These are phyloP conservation scores for Cyberlindnera maritima DNA, from an alignment of 805 yeast genomes.

Conservation along the genomic window DNA sequence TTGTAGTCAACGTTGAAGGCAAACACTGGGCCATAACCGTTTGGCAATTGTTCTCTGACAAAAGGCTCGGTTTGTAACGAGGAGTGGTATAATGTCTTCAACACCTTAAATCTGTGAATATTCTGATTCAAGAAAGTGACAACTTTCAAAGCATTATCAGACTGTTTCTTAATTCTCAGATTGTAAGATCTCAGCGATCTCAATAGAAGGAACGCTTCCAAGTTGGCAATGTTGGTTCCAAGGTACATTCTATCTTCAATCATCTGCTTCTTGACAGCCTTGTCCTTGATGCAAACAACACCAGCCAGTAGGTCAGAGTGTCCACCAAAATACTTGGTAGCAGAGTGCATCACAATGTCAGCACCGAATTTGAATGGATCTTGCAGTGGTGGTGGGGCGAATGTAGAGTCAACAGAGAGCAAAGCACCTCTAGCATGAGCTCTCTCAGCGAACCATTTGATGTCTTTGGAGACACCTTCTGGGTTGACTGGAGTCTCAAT, in stretches of 20 bases:
- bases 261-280: conserved; percentile 43
- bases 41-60: conserved; percentile 62
- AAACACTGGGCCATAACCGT: conserved; percentile 74
- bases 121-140: conserved; percentile 59
- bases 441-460: conserved; percentile 56
- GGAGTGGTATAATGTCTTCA: conserved; percentile 62
- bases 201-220: conserved; percentile 71
- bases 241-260: conserved; percentile 61
- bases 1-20: conserved; percentile 51
- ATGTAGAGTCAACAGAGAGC: conserved; percentile 77
- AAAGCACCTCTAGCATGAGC: conserved; percentile 80
- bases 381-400: conserved; percentile 90
- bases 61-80: conserved; percentile 71
- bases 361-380: conserved; percentile 82
- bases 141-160: conserved; percentile 55
- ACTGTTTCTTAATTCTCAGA: conserved; percentile 66
- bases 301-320: conserved; percentile 92
- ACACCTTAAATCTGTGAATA: conserved; percentile 42
- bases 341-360: conserved; percentile 89
- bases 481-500: conserved; percentile 91
- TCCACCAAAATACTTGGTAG: conserved; percentile 94
- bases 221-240: conserved; percentile 77
- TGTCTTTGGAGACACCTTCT: conserved; percentile 62
- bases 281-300: conserved; percentile 61
- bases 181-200: conserved; percentile 83